phyloP scores from a whole-genome alignment of 2,329 filamentous ascomycete genomes.

The Pseudopyrenochaeta lycopersici region DNA sequence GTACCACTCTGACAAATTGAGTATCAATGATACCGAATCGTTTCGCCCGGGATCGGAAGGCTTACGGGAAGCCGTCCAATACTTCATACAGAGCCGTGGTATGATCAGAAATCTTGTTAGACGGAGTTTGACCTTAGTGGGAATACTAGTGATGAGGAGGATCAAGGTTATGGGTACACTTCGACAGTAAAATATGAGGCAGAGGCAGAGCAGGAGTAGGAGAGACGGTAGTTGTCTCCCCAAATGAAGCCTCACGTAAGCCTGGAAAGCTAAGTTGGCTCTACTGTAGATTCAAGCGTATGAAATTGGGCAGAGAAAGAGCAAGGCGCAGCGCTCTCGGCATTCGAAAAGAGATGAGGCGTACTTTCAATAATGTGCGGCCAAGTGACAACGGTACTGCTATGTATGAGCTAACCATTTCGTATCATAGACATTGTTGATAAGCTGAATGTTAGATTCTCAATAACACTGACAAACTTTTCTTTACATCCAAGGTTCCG shows the following conservation, averaged over 20 bases:
- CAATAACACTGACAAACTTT: too few species aligned
- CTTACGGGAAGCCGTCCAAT: constrained; percentile 21
- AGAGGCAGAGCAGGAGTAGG: neutral
- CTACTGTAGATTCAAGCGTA: constrained; percentile 8
- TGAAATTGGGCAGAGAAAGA: constrained; percentile 7
- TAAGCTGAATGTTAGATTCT: too few species aligned
- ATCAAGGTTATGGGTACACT: neutral
- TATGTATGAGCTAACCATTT: too few species aligned
- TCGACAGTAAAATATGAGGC: constrained; percentile 1
- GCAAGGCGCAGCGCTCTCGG: neutral
- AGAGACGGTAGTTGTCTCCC: constrained; percentile 5
- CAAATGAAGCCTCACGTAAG: constrained; percentile 11
- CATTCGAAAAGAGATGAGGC: constrained; percentile 7
- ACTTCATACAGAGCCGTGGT: constrained; percentile 6
- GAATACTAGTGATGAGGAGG: neutral
- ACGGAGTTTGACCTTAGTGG: neutral
- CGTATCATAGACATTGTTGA: too few species aligned
- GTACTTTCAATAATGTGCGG: neutral
- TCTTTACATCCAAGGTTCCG: too few species aligned
- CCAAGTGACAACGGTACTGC: too few species aligned
- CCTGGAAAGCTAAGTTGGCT: constrained; percentile 3
- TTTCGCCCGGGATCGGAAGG: constrained; percentile 23
- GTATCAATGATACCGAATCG: constrained; percentile 49
- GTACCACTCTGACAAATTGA: constrained; percentile 95
- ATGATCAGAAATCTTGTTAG: constrained; percentile 14